Percentiles rank a stretch among this genome's conserved stretches.
Evolutionary conservation across 2,329 filamentous ascomycete genomes (phyloP).

Genomic region (Epichloe glyceriae): DNA sequence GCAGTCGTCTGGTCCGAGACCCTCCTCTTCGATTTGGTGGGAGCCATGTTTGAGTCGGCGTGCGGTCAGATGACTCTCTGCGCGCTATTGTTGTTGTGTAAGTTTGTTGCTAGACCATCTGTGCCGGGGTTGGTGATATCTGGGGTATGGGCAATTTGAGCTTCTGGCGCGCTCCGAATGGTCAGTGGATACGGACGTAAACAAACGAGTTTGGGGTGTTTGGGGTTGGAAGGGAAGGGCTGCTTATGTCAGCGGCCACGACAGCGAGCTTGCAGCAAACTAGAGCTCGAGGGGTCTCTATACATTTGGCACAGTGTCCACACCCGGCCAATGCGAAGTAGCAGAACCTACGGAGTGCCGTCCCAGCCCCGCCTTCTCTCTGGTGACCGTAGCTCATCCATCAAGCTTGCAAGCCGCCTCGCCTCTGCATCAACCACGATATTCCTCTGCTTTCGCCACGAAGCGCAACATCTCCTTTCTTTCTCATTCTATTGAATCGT

Average conservation of each 20-base stretch:
- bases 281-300: slow-evolving; percentile 2
- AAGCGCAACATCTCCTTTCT: neutral
- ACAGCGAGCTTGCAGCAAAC: neutral
- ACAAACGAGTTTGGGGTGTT: slow-evolving; percentile 18
- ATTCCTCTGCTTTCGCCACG: neutral
- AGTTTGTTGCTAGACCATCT: neutral
- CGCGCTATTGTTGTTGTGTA: neutral
- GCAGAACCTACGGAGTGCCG: slow-evolving; percentile 8
- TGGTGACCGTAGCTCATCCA: slow-evolving; percentile 1
- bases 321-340: neutral
- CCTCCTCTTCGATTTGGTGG: slow-evolving; percentile 26
- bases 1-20: slow-evolving; percentile 12
- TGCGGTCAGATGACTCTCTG: neutral
- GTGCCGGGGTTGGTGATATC: neutral
- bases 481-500: neutral
- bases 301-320: slow-evolving; percentile 4
- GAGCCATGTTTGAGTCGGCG: slow-evolving; percentile 29
- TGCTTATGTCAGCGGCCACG: slow-evolving; percentile 7
- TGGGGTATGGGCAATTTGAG: neutral
- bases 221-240: neutral
- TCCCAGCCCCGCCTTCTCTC: slow-evolving; percentile 13
- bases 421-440: neutral
- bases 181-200: slow-evolving; percentile 20
- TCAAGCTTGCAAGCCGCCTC: slow-evolving; percentile 4
- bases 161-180: slow-evolving; percentile 10